A percentile compares a stretch with the other conserved stretches of the same genome.
Conservation (phyloP, 768 basidiomycete species). For the Suillus paluster region DNA sequence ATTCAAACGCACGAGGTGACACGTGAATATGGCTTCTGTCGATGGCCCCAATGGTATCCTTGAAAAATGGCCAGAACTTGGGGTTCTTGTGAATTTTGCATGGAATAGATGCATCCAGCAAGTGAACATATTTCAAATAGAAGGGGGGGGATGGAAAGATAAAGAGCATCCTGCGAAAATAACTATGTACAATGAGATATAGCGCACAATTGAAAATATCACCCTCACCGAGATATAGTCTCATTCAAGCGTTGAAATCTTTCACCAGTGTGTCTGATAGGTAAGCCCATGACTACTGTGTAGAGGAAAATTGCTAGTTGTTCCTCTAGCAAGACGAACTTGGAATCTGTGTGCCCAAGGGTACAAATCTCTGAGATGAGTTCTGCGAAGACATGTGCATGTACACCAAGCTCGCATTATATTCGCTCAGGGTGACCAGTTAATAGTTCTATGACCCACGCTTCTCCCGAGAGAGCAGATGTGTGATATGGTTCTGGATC, state of each 20-base stretch:
- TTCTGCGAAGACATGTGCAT: constrained; percentile 28
- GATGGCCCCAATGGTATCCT: constrained; percentile 38
- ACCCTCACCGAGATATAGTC: constrained; percentile 40
- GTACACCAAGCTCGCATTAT: constrained; percentile 31
- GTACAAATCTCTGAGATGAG: constrained; percentile 28
- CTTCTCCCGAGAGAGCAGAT: constrained; percentile 23
- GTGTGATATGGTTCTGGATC: constrained; percentile 15
- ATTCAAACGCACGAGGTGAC: too few relatives aligned
- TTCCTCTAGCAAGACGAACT: constrained; percentile 35
- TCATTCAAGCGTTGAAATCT: constrained; percentile 43
- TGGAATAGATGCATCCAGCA: too few relatives aligned
- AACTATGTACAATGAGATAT: too few relatives aligned
- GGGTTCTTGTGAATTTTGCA: constrained; percentile 24
- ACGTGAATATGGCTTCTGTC: too few relatives aligned
- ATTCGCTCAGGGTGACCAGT: constrained; percentile 21
- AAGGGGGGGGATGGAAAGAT: too few relatives aligned
- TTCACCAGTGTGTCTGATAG: too few relatives aligned
- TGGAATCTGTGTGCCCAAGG: constrained; percentile 23
- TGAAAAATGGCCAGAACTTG: constrained; percentile 38
- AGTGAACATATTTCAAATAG: too few relatives aligned
- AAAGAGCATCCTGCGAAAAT: too few relatives aligned
- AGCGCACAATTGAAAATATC: neutral
- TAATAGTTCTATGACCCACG: constrained; percentile 25
- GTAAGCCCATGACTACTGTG: constrained; percentile 30
- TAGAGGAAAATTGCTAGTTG: constrained; percentile 44